A percentile compares a stretch with the other conserved stretches of the same genome.
phyloP scores from a whole-genome alignment of 768 basidiomycete genomes.

The Suillus americanus region DNA sequence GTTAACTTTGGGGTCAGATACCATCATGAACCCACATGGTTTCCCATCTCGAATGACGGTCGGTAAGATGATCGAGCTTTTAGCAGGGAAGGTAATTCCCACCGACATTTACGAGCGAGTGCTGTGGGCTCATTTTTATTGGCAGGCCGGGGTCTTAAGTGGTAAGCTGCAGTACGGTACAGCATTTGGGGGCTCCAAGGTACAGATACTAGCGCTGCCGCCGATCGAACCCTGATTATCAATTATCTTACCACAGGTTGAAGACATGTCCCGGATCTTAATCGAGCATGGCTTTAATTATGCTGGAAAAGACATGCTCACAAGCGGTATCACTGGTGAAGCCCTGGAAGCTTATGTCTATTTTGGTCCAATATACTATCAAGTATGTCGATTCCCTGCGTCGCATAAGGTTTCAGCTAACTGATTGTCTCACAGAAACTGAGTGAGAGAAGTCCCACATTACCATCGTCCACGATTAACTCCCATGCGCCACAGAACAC shows the following conservation, averaged over 20 bases:
- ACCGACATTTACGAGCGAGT: not conserved
- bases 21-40: slow-evolving; percentile 99
- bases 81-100: slow-evolving; percentile 81
- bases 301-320: slow-evolving; percentile 98
- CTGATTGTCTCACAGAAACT: slow-evolving; percentile 64
- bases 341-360: slow-evolving; percentile 96
- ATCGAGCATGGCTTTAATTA: slow-evolving; percentile 96
- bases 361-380: slow-evolving; percentile 98
- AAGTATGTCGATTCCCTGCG: slow-evolving; percentile 47
- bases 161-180: slow-evolving; percentile 94
- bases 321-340: slow-evolving; percentile 97
- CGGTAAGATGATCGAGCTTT: slow-evolving; percentile 98
- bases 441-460: slow-evolving; percentile 53
- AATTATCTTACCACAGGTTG: slow-evolving; percentile 54
- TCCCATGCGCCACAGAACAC: slow-evolving; percentile 57
- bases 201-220: slow-evolving; percentile 23
- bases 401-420: slow-evolving; percentile 10
- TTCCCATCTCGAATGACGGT: slow-evolving; percentile 99
- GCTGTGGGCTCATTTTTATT: slow-evolving; percentile 1
- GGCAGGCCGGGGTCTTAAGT: slow-evolving; percentile 83
- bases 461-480: slow-evolving; percentile 12
- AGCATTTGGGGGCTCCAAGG: slow-evolving; percentile 98
- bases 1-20: slow-evolving; percentile 54
- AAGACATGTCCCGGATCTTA: slow-evolving; percentile 96
- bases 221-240: slow-evolving; percentile 9